Conservation (phyloP, 1,139 yeast species). For the Blastobotrys illinoisensis region DNA sequence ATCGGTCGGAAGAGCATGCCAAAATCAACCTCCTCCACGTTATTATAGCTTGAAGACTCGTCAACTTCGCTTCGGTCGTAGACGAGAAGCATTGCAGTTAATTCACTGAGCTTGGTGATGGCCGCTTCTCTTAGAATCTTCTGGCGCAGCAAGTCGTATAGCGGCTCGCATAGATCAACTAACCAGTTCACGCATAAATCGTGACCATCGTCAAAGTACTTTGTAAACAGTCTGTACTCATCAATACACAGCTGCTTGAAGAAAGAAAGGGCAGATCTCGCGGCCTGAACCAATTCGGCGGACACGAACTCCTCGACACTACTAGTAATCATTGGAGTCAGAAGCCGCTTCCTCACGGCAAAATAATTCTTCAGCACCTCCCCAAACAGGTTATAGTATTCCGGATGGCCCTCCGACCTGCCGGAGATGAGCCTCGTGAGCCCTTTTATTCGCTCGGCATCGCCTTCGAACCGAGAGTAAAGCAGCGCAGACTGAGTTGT, state of each 20-base stretch:
- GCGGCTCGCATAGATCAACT: constrained; percentile 60
- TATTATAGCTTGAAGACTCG: not conserved
- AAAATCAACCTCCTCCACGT: constrained; percentile 32
- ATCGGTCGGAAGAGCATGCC: constrained; percentile 66
- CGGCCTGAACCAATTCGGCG: constrained; percentile 26
- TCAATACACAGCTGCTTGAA: constrained; percentile 54
- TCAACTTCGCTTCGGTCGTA: constrained; percentile 50
- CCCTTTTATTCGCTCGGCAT: constrained; percentile 39
- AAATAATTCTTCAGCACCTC: constrained; percentile 66
- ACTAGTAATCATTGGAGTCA: constrained; percentile 40
- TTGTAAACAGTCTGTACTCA: constrained; percentile 55
- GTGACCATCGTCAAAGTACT: constrained; percentile 42
- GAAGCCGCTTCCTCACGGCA: constrained; percentile 45
- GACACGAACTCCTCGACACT: constrained; percentile 23
- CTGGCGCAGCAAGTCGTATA: constrained; percentile 65
- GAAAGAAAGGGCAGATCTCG: constrained; percentile 22
- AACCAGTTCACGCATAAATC: constrained; percentile 50
- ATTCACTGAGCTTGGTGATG: constrained; percentile 64
- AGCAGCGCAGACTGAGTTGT: constrained; percentile 49
- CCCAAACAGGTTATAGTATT: constrained; percentile 59
- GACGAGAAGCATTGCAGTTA: constrained; percentile 64
- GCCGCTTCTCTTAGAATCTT: constrained; percentile 63
- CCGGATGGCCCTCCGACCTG: constrained; percentile 46
- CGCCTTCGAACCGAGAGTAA: constrained; percentile 56
- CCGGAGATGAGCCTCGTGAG: constrained; percentile 47